Evolutionary conservation across 2,329 filamentous ascomycete genomes (phyloP), one percentile per base, ranked within the genome.

Genomic region (Amauroascus verrucosus): DNA sequence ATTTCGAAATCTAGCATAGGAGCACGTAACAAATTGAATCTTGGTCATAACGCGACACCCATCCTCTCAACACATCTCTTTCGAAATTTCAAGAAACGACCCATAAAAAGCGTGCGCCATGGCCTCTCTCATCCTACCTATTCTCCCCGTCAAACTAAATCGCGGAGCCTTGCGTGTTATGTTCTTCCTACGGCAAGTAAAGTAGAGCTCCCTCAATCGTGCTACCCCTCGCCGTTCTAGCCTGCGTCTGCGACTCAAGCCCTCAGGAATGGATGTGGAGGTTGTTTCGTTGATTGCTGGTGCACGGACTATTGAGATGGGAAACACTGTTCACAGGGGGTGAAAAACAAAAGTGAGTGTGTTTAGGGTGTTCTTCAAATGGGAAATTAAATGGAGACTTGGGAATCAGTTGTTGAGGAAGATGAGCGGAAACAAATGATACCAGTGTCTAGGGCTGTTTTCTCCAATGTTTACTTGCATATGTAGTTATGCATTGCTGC

Each of bases 401-500:
- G 40, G 48, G 48, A n/a, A 38, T 52, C 50, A 30, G 40, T 46
- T 38, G 40, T 45, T 37, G 20, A 46, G 24, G 33, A 38, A 35
- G n/a, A 37, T 46, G 41, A 46, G 41, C 40, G 20, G 40, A 52
- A 46, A 30, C 50, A 46, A 46, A 46, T 28, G 40, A 52, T 52
- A 38, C 30, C 40, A 46, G 41, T 20, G 30, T 52, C 50, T 38
- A 20, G 32, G 14, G 5, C 24, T 30, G 14, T 26, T 35, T 20
- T 30, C 14, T 35, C 41, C 26, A 51, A 51, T 51, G 22, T n/a
- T 28, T 51, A n/a, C 40, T 46, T 44, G 50, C 50, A 46, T 46
- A 41, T 28, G 44, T 45, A 41, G 28, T 51, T 45, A 46, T 46
- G 50, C 50, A 52, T 38, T 52, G 32, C 50, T 52, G 40, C 50